Conservation (phyloP, 805 yeast genomes). For the Cyberlindnera xishuangbannaensis region DNA sequence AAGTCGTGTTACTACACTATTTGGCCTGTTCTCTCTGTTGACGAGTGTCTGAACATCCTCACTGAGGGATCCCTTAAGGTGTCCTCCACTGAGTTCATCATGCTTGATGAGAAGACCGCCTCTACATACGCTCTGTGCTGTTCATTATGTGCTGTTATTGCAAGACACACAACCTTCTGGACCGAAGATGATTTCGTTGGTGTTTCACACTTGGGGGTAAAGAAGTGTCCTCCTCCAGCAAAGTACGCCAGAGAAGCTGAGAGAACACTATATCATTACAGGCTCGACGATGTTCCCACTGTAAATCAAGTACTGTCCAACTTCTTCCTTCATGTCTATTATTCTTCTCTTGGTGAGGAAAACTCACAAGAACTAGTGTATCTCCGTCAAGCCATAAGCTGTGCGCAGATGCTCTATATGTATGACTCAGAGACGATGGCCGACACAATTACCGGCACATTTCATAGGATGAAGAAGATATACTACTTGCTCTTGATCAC, state of each 20-base stretch:
- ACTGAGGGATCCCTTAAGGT: neutral
- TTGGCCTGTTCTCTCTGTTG: constrained; percentile 20
- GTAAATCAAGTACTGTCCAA: constrained; percentile 11
- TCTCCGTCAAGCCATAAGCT: constrained; percentile 19
- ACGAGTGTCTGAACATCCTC: constrained; percentile 8
- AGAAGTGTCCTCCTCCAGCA: constrained; percentile 12
- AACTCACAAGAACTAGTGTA: constrained; percentile 13
- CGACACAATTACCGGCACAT: constrained; percentile 5
- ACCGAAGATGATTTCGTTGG: constrained; percentile 11
- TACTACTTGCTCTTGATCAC: constrained; percentile 20
- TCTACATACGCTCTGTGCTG: constrained; percentile 18
- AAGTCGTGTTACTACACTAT: constrained; percentile 21
- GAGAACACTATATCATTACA: constrained; percentile 12
- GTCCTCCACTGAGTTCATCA: constrained; percentile 1
- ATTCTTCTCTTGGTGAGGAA: constrained; percentile 7
- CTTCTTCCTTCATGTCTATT: constrained; percentile 19
- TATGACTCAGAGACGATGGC: constrained; percentile 14
- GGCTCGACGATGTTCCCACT: constrained; percentile 9
- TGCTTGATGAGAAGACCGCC: constrained; percentile 7
- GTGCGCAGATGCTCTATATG: constrained; percentile 17
- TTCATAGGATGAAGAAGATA: constrained; percentile 19
- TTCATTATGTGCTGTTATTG: constrained; percentile 19
- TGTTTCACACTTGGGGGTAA: constrained; percentile 7
- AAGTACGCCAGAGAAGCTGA: constrained; percentile 18
- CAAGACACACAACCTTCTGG: constrained; percentile 17